These are phyloP conservation scores for Nakazawaea ishiwadae DNA, from an alignment of 805 yeast species.

Conservation along the genomic window DNA sequence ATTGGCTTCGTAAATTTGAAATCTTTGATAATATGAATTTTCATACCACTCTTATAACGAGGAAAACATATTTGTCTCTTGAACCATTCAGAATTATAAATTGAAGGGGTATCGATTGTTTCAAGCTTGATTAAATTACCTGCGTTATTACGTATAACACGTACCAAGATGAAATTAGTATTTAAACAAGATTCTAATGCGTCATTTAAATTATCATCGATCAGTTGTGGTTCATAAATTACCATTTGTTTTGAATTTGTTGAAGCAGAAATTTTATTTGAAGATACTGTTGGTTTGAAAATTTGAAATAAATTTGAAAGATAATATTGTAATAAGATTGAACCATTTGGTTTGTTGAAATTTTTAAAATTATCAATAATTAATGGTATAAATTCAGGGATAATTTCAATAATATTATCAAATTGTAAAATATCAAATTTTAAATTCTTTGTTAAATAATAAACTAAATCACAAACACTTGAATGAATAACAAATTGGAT, in stretches of 20 bases:
- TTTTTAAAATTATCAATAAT: not conserved
- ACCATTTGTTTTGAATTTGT: not conserved
- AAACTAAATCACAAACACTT: not conserved
- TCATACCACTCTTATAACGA: conserved; percentile 40
- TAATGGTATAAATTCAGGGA: too few species aligned
- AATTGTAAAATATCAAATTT: not conserved
- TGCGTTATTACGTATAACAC: conserved; percentile 32
- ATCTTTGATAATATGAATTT: conserved; percentile 27
- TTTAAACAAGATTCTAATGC: conserved; percentile 1
- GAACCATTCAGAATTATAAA: conserved; percentile 28
- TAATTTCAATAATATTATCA: too few species aligned
- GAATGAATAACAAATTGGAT: not conserved
- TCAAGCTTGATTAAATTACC: conserved; percentile 35
- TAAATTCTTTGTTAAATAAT: not conserved
- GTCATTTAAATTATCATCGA: not conserved
- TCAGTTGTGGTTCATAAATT: not conserved
- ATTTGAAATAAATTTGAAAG: too few species aligned
- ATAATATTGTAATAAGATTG: too few species aligned
- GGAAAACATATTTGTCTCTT: conserved; percentile 37
- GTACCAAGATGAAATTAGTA: conserved; percentile 27
- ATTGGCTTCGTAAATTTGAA: not conserved
- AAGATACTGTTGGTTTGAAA: not conserved
- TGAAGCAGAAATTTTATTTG: not conserved
- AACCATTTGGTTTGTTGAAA: not conserved
- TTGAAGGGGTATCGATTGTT: conserved; percentile 19